These are phyloP conservation scores for Delonix regia DNA, from an alignment of 306 rosid genomes.

Conservation along the genomic window DNA sequence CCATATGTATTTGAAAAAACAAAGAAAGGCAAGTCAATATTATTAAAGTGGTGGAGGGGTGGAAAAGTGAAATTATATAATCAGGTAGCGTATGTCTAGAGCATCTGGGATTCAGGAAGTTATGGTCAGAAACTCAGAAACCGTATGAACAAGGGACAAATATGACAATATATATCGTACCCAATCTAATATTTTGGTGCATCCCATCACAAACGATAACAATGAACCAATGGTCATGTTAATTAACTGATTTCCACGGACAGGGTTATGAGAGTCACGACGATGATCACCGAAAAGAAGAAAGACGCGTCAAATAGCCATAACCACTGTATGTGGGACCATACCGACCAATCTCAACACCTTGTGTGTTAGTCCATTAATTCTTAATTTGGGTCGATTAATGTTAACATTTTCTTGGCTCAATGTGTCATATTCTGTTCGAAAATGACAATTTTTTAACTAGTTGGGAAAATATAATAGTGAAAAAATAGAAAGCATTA, in stretches of 20 bases:
- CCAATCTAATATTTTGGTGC: not conserved
- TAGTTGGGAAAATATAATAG: not conserved
- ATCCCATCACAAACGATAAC: too few relatives aligned
- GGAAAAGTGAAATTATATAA: not conserved
- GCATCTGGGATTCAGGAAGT: not conserved
- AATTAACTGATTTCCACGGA: not conserved
- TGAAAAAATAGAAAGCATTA: too few relatives aligned
- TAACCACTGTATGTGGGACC: too few relatives aligned
- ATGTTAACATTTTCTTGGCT: not conserved
- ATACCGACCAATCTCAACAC: too few relatives aligned
- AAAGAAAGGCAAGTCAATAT: too few relatives aligned
- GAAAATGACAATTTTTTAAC: not conserved
- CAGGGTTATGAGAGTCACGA: not conserved
- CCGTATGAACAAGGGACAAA: not conserved
- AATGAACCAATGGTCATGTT: not conserved
- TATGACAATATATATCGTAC: not conserved
- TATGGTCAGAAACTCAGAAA: not conserved
- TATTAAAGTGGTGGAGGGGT: not conserved
- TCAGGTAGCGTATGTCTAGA: not conserved
- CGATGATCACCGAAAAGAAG: not conserved
- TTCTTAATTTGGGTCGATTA: not conserved
- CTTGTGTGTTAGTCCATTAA: too few relatives aligned
- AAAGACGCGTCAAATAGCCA: too few relatives aligned
- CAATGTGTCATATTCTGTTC: too few relatives aligned
- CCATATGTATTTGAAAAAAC: too few relatives aligned